Conservation (phyloP, 768 basidiomycete species). For the Asterophora lycoperdoides region DNA sequence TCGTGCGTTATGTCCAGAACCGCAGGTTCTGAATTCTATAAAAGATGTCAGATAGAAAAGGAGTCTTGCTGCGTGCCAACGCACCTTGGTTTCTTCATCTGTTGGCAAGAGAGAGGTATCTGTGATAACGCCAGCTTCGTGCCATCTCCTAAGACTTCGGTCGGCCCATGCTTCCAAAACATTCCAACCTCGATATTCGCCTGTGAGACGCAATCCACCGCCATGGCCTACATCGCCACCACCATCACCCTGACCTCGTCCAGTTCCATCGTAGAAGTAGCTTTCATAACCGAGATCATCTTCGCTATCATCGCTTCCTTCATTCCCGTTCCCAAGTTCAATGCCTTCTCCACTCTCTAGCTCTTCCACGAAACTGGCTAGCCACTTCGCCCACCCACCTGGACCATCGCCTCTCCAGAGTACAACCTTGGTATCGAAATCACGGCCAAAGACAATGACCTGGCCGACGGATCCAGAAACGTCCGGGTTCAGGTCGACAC, state of each 20-base stretch:
- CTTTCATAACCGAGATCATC: constrained; percentile 83
- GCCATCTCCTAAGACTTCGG: constrained; percentile 82
- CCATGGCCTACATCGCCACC: constrained; percentile 70
- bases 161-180: constrained; percentile 94
- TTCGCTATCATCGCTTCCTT: constrained; percentile 68
- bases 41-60: not conserved
- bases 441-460: constrained; percentile 97
- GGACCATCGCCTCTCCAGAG: constrained; percentile 88
- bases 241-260: constrained; percentile 73
- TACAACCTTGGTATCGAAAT: constrained; percentile 97
- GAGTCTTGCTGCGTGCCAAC: constrained; percentile 15
- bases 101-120: constrained; percentile 38
- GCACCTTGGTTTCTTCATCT: constrained; percentile 48
- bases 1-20: constrained; percentile 36
- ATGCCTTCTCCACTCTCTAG: constrained; percentile 87
- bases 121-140: constrained; percentile 67
- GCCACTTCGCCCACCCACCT: constrained; percentile 93
- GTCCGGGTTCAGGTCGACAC: constrained; percentile 88
- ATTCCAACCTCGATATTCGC: constrained; percentile 90
- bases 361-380: constrained; percentile 88
- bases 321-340: constrained; percentile 62
- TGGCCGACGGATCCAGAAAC: constrained; percentile 78
- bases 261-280: constrained; percentile 81
- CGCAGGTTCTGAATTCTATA: constrained; percentile 40
- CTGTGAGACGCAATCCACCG: constrained; percentile 69